Evolutionary conservation across 2,329 filamentous ascomycete species (phyloP).

Genomic region (Neopestalotiopsis clavispora): DNA sequence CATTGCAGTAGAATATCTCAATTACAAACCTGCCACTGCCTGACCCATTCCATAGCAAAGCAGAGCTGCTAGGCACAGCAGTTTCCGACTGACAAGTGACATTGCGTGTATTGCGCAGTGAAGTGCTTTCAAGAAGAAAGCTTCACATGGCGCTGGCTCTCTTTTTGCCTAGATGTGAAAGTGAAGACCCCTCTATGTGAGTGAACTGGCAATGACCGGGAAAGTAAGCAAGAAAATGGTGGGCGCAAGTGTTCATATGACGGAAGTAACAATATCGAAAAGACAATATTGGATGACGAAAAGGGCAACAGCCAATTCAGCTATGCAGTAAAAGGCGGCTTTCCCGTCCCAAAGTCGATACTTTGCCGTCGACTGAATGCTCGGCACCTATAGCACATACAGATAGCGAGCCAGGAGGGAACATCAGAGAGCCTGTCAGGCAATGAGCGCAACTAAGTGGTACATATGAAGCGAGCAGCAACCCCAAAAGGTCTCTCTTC

Average conservation of each 20-base stretch:
- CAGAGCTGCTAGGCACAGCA: slow-evolving; percentile 27
- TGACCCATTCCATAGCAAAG: slow-evolving; percentile 24
- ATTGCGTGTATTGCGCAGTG: slow-evolving; percentile 21
- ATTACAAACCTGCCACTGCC: slow-evolving; percentile 26
- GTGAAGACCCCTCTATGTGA: neutral
- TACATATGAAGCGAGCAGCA: neutral
- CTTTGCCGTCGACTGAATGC: neutral
- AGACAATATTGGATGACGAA: neutral
- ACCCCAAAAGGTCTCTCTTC: neutral
- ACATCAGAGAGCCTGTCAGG: neutral
- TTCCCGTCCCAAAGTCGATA: neutral
- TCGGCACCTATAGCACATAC: neutral
- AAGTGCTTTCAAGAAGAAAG: neutral
- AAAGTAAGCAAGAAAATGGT: neutral
- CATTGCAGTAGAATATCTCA: neutral
- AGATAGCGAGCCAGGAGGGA: neutral
- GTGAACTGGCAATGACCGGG: neutral
- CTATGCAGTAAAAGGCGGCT: neutral
- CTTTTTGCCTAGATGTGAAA: slow-evolving; percentile 17
- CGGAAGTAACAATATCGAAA: neutral
- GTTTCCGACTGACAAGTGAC: slow-evolving; percentile 24
- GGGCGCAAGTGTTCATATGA: neutral
- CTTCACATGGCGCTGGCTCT: slow-evolving; percentile 24
- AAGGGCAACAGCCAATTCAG: slow-evolving; percentile 3
- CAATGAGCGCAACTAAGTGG: neutral